A percentile compares a stretch with the other conserved stretches of the same genome.
These are phyloP conservation scores for Alternaria rosae DNA, from an alignment of 2,329 filamentous ascomycete genomes.

Conservation along the genomic window DNA sequence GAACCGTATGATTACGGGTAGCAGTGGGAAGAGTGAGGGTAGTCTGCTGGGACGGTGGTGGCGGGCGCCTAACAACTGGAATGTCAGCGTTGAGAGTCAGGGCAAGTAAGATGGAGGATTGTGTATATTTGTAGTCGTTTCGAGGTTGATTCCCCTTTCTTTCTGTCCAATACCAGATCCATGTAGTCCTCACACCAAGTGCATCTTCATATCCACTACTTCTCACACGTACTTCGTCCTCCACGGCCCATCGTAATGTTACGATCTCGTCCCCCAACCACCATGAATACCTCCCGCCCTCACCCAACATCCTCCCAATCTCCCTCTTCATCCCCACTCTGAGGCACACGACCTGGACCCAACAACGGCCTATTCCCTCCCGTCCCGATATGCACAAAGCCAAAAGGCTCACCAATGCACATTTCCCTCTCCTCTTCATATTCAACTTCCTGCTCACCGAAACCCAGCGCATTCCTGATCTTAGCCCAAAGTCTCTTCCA, in stretches of 20 bases:
- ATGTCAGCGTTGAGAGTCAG: neutral
- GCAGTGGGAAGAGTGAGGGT: conserved; percentile 6
- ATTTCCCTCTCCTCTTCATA: neutral
- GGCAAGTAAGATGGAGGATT: neutral
- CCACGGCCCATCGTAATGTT: no score
- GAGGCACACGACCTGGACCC: neutral
- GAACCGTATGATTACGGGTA: neutral
- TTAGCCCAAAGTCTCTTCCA: neutral
- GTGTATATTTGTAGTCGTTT: neutral
- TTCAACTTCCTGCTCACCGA: neutral
- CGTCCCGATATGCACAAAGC: neutral
- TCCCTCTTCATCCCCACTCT: neutral
- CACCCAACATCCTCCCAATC: conserved; percentile 10
- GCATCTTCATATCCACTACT: neutral
- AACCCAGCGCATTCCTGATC: neutral
- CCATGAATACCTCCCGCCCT: neutral
- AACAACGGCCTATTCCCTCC: neutral
- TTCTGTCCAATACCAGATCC: neutral
- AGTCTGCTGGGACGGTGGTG: conserved; percentile 16
- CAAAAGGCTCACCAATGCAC: neutral
- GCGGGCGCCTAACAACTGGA: conserved; percentile 22
- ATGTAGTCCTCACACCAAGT: neutral
- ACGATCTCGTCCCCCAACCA: neutral
- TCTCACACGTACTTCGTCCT: neutral
- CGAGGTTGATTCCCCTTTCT: neutral